Base-by-base conservation (phyloP, 1,284 basidiomycete species). In the Veloboletus limbatus region DNA sequence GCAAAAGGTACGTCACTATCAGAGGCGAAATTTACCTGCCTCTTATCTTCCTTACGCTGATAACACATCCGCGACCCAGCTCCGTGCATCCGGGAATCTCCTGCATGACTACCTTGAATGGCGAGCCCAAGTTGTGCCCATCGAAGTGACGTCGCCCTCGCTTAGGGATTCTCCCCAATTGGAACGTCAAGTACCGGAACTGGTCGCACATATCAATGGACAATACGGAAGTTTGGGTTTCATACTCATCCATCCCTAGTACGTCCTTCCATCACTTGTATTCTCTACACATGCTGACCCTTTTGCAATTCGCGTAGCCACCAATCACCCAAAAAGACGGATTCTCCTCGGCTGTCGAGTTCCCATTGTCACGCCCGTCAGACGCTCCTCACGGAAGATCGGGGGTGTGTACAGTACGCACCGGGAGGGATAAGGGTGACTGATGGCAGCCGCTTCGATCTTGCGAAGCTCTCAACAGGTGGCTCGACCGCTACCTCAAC, bases 221-320 rank as follows among this genome's bases (percentile, higher is more conserved):
- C 87, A 94, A 60, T 98, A 94, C 65, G 97, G 96, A 30, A 88
- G 85, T 51, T 72, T 99, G 36, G 93, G 97, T 70, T 99, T 98
- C 64, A 92, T 95, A 53, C 96, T 96, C 9, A 92, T 98, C n/a
- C 96, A 99, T 65, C 97, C 99, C 65, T 99, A 98, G 90, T 92
- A 61, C 41, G 82, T 75, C 13, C 13, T 27, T 8, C 7, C 14
- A 14, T 14, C 21, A n/a, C 16, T 40, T 27, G 16, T 22, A 17
- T n/a, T n/a, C n/a, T n/a, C n/a, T n/a, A n/a, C n/a, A n/a, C n/a
- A n/a, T n/a, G n/a, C n/a, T n/a, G n/a, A n/a, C n/a, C n/a, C n/a
- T n/a, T n/a, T n/a, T n/a, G n/a, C n/a, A n/a, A n/a, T n/a, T n/a
- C n/a, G n/a, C n/a, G 26, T 54, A 93, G 90, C 72, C 96, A 99